phyloP scores from a whole-genome alignment of 208 protist species.

The Trypanosoma lewisi region DNA sequence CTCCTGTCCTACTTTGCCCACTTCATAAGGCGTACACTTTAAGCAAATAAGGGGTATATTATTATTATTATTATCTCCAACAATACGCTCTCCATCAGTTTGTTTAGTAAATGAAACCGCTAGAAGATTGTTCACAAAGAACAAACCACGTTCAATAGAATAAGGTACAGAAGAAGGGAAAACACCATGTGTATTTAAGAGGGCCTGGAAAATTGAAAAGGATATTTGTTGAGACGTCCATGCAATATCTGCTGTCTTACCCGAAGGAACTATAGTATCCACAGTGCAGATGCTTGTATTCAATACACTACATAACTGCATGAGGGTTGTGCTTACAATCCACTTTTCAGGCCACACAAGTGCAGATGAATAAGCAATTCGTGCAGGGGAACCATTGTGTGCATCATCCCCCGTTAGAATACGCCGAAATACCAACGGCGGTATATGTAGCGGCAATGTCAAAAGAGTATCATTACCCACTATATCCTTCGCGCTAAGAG shows the following conservation, averaged over 20 bases:
- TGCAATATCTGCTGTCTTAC: background rate
- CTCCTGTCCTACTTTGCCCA: background rate
- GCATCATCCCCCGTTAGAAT: slow-evolving; percentile 2
- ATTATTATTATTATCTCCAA: background rate
- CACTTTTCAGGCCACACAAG: slow-evolving; percentile 18
- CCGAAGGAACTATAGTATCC: background rate
- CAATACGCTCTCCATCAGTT: background rate
- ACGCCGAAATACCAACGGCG: slow-evolving; percentile 13
- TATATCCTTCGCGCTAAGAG: slow-evolving; percentile 9
- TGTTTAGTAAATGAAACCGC: slow-evolving; percentile 1
- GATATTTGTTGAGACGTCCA: background rate
- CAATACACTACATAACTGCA: slow-evolving; percentile 22
- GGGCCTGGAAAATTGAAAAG: slow-evolving; percentile 1
- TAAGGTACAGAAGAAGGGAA: background rate
- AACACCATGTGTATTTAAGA: background rate
- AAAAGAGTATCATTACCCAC: slow-evolving; percentile 14
- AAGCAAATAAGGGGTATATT: slow-evolving; percentile 17
- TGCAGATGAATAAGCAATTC: slow-evolving; percentile 1
- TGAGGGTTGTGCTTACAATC: slow-evolving; percentile 20
- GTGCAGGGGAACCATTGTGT: background rate
- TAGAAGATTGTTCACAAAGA: slow-evolving; percentile 22
- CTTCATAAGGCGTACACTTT: background rate
- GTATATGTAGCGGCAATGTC: slow-evolving; percentile 2
- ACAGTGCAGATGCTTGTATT: background rate
- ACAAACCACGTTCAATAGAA: slow-evolving; percentile 24